These are phyloP conservation scores for Astragalus glycyphyllos DNA, from an alignment of 306 rosid genomes.

Conservation along the genomic window DNA sequence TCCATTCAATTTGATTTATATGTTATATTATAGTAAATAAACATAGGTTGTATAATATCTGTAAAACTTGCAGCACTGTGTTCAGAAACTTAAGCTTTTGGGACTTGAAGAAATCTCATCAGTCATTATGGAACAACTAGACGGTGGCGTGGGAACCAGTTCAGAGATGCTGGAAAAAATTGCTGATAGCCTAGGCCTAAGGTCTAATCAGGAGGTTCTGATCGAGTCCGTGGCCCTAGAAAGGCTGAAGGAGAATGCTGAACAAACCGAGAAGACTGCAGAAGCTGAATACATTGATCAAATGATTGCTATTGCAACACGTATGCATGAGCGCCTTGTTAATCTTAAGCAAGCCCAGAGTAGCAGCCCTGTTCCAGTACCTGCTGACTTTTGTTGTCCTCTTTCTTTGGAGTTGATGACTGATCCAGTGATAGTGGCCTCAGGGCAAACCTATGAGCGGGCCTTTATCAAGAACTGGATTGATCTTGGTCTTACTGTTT, in stretches of 20 bases:
- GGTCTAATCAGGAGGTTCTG: slow-evolving; percentile 78
- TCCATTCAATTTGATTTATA: slow-evolving; percentile 17
- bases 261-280: slow-evolving; percentile 71
- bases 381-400: slow-evolving; percentile 97
- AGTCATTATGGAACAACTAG: slow-evolving; percentile 58
- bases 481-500: slow-evolving; percentile 85
- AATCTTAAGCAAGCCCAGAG: slow-evolving; percentile 69
- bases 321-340: slow-evolving; percentile 70
- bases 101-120: slow-evolving; percentile 61
- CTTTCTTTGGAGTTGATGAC: slow-evolving; percentile 97
- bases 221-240: slow-evolving; percentile 92
- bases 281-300: slow-evolving; percentile 83
- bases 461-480: slow-evolving; percentile 92
- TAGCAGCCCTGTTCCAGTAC: slow-evolving; percentile 74
- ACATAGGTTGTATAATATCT: slow-evolving; percentile 39
- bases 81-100: slow-evolving; percentile 74
- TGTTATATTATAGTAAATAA: slow-evolving; percentile 32
- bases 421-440: slow-evolving; percentile 97
- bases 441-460: slow-evolving; percentile 98
- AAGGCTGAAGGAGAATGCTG: slow-evolving; percentile 85
- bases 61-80: slow-evolving; percentile 64
- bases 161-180: slow-evolving; percentile 67
- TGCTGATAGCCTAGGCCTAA: slow-evolving; percentile 68
- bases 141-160: slow-evolving; percentile 61
- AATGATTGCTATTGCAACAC: slow-evolving; percentile 64